phyloP scores from a whole-genome alignment of 2,329 filamentous ascomycete genomes.

The Pseudogymnoascus sp. region DNA sequence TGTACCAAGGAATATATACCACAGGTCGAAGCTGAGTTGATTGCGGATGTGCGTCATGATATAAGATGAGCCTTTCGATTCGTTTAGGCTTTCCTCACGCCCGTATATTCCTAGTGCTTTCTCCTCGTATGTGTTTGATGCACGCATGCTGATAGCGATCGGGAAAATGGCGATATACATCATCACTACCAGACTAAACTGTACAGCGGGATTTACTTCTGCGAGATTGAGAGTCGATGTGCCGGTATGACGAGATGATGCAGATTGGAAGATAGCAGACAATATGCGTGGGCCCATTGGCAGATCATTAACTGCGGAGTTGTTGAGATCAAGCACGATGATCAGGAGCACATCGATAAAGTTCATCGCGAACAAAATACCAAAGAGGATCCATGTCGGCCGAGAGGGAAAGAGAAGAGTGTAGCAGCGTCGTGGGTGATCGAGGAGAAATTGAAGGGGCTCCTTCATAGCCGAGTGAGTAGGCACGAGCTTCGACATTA shows the following conservation, averaged over 20 bases:
- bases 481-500: constrained; percentile 57
- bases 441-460: constrained; percentile 80
- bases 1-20: constrained; percentile 90
- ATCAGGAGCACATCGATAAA: constrained; percentile 82
- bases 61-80: constrained; percentile 57
- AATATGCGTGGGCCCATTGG: constrained; percentile 69
- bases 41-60: constrained; percentile 84
- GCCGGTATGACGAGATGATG: constrained; percentile 81
- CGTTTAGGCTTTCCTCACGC: constrained; percentile 37
- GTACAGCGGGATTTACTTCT: constrained; percentile 76
- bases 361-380: constrained; percentile 74
- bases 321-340: constrained; percentile 64
- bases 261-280: constrained; percentile 83
- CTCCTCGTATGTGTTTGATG: constrained; percentile 95
- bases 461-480: constrained; percentile 68
- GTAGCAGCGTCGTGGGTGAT: constrained; percentile 93
- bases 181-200: constrained; percentile 93
- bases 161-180: constrained; percentile 99
- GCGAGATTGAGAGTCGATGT: constrained; percentile 75
- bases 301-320: constrained; percentile 56
- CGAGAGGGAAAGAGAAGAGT: constrained; percentile 84
- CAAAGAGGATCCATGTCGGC: constrained; percentile 94
- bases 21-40: constrained; percentile 92
- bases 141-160: constrained; percentile 87
- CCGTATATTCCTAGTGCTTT: constrained; percentile 69